Percentiles rank a stretch among this genome's conserved stretches.
Evolutionary conservation across 371 early-diverging fungal species (phyloP).

Genomic region (Batkoa obscura): DNA sequence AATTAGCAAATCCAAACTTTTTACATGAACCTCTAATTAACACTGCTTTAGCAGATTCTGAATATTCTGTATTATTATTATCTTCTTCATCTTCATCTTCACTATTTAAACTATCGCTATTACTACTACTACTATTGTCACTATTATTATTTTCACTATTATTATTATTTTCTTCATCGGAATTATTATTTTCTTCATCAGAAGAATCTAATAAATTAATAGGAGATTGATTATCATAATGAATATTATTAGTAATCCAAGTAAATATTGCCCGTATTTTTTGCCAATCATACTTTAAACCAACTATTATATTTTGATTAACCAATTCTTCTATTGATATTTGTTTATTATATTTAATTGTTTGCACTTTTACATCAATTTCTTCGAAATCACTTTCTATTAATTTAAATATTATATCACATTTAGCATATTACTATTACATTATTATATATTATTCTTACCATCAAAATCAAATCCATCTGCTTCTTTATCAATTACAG

Average conservation of each 20-base stretch:
- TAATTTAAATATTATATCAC: too few relatives aligned
- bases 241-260: slow-evolving; percentile 2
- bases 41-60: slow-evolving; percentile 2
- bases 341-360: neutral
- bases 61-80: neutral
- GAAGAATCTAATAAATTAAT: neutral
- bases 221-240: neutral
- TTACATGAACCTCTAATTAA: neutral
- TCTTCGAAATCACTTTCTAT: neutral
- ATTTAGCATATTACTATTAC: too few relatives aligned
- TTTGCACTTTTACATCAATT: neutral
- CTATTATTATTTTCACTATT: neutral
- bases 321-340: neutral
- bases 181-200: neutral
- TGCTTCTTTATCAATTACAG: neutral
- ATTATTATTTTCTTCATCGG: neutral
- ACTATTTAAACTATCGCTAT: too few relatives aligned
- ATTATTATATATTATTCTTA: too few relatives aligned
- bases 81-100: neutral
- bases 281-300: slow-evolving; percentile 1
- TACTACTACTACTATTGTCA: too few relatives aligned
- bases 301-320: neutral
- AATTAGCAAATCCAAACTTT: slow-evolving; percentile 22
- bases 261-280: neutral
- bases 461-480: slow-evolving; percentile 6